These are phyloP conservation scores for Calocybe gambosa DNA, from an alignment of 1,284 basidiomycete genomes.

Conservation along the genomic window DNA sequence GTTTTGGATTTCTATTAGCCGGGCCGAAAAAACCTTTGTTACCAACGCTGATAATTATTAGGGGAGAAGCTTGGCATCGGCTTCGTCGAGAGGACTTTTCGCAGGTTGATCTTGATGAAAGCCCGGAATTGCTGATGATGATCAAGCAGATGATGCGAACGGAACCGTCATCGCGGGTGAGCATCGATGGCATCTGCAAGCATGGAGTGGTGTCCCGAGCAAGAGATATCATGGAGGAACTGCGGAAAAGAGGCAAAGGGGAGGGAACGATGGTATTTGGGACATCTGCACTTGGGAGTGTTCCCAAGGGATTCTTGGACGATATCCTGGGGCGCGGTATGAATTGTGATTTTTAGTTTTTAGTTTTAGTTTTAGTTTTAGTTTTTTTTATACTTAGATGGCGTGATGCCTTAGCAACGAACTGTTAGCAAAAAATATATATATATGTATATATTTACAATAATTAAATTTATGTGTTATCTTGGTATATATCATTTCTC, in stretches of 20 bases:
- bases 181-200: conserved; percentile 50
- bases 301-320: conserved; percentile 52
- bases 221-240: conserved; percentile 56
- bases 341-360: conserved; percentile 22
- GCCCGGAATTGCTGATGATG: conserved; percentile 64
- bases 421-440: too few relatives aligned
- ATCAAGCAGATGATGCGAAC: conserved; percentile 78
- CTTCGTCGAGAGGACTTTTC: conserved; percentile 90
- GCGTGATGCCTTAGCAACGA: too few relatives aligned
- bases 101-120: conserved; percentile 79
- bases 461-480: not conserved
- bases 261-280: conserved; percentile 45
- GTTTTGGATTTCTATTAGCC: conserved; percentile 1
- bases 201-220: conserved; percentile 70
- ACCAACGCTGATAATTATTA: conserved; percentile 26
- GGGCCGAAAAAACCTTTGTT: conserved; percentile 14
- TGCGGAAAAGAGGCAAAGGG: conserved; percentile 33
- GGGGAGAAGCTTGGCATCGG: conserved; percentile 91
- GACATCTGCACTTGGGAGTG: conserved; percentile 62
- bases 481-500: conserved; percentile 18
- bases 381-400: conserved; percentile 21
- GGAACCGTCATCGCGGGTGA: conserved; percentile 58
- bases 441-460: too few relatives aligned
- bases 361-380: not conserved
- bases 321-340: conserved; percentile 48